Conservation (phyloP, 306 rosid genomes). For the Castanospermum australe region DNA sequence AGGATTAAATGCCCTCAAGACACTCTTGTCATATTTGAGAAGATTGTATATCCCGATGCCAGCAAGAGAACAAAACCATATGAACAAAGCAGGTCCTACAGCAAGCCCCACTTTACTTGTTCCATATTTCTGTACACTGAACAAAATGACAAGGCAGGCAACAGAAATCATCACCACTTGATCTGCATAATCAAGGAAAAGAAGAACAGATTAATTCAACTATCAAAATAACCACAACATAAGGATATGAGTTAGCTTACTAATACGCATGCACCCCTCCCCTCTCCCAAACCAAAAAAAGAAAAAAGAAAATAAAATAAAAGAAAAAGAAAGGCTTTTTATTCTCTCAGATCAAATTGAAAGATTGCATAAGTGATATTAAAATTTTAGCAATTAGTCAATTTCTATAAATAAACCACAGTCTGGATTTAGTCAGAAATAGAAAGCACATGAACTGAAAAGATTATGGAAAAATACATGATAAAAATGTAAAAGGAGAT, state of each 20-base stretch:
- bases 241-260: neutral
- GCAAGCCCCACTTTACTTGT: slow-evolving; percentile 93
- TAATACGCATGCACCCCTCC: neutral
- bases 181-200: slow-evolving; percentile 59
- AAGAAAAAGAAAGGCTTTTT: neutral
- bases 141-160: slow-evolving; percentile 76
- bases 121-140: slow-evolving; percentile 95
- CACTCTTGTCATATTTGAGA: slow-evolving; percentile 67
- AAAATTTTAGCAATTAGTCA: neutral
- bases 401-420: neutral
- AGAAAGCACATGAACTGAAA: neutral
- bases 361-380: neutral
- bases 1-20: slow-evolving; percentile 90
- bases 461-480: neutral
- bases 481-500: neutral
- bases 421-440: neutral
- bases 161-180: slow-evolving; percentile 90
- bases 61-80: slow-evolving; percentile 95
- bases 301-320: too few species aligned
- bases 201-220: slow-evolving; percentile 21
- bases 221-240: slow-evolving; percentile 1
- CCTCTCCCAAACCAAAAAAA: neutral
- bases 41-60: slow-evolving; percentile 86
- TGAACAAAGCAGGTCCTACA: slow-evolving; percentile 92
- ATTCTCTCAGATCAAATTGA: neutral